These are phyloP conservation scores for Colletotrichum sp. DNA, from an alignment of 2,329 filamentous ascomycete species.

Conservation along the genomic window DNA sequence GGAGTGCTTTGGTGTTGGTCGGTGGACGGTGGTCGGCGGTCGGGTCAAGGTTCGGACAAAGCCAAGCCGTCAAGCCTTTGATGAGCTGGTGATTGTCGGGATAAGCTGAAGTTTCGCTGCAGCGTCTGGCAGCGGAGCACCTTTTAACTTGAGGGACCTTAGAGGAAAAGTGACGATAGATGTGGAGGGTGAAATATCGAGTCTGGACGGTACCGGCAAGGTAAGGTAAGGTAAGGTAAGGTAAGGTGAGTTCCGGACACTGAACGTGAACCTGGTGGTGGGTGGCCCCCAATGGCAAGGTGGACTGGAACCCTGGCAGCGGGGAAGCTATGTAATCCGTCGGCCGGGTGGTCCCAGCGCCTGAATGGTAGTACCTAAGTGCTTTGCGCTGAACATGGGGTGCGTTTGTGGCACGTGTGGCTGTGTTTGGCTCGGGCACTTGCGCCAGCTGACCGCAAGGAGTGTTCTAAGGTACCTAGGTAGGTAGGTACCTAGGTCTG, in stretches of 20 bases:
- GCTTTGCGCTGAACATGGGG: not conserved
- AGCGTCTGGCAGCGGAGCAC: not conserved
- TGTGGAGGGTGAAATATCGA: not conserved
- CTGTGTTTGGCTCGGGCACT: not conserved
- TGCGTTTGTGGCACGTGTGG: conserved; percentile 7
- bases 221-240: not conserved
- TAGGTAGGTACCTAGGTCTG: not conserved
- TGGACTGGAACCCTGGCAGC: conserved; percentile 6
- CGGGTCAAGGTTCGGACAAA: not conserved
- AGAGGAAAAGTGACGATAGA: not conserved
- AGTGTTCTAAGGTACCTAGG: not conserved
- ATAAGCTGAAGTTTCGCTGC: not conserved
- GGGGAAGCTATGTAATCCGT: conserved; percentile 19
- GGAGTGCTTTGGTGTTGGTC: not conserved
- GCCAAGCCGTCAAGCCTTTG: not conserved
- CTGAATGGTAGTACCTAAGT: not conserved
- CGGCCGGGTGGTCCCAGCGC: conserved; percentile 1
- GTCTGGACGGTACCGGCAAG: not conserved
- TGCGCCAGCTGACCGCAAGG: not conserved
- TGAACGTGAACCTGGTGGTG: not conserved
- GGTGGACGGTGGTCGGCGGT: not conserved
- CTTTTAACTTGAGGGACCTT: not conserved
- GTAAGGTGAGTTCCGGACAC: not conserved
- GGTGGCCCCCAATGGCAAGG: not conserved
- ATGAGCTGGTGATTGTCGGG: not conserved